These are phyloP conservation scores for Ophiostoma populinum DNA, from an alignment of 2,329 filamentous ascomycete genomes.

Conservation along the genomic window DNA sequence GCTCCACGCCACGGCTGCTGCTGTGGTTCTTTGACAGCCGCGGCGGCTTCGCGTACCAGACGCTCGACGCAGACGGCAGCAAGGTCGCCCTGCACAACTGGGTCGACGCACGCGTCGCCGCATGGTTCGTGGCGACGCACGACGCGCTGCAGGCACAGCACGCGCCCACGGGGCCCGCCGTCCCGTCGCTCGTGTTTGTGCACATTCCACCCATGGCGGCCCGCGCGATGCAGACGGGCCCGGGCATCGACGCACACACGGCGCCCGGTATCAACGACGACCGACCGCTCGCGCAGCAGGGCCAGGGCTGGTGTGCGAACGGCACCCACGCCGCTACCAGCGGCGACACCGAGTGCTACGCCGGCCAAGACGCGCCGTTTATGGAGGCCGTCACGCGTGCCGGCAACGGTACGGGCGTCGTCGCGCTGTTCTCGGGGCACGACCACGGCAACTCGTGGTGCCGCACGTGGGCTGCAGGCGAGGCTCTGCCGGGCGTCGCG, in stretches of 20 bases:
- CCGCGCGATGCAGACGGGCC: slow-evolving; percentile 13
- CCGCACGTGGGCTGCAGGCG: slow-evolving; percentile 17
- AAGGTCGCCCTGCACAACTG: slow-evolving; percentile 19
- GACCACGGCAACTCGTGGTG: slow-evolving; percentile 41
- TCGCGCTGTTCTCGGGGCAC: slow-evolving; percentile 39
- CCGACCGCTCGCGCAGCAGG: slow-evolving; percentile 16
- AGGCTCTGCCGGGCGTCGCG: slow-evolving; percentile 11
- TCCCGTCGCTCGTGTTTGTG: slow-evolving; percentile 31
- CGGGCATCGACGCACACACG: slow-evolving; percentile 12
- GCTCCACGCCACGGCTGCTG: slow-evolving; percentile 19
- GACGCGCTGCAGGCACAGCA: slow-evolving; percentile 15
- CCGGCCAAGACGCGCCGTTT: slow-evolving; percentile 33
- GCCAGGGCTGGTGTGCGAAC: slow-evolving; percentile 17
- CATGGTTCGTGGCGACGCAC: slow-evolving; percentile 26
- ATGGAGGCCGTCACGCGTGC: slow-evolving; percentile 36
- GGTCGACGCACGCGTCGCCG: slow-evolving; percentile 25
- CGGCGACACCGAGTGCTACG: slow-evolving; percentile 19
- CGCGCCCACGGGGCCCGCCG: slow-evolving; percentile 7
- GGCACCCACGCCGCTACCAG: slow-evolving; percentile 14
- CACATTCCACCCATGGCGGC: slow-evolving; percentile 26
- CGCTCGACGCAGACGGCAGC: slow-evolving; percentile 8
- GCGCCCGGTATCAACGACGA: slow-evolving; percentile 21
- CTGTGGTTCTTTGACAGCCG: slow-evolving; percentile 47
- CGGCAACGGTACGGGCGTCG: slow-evolving; percentile 28
- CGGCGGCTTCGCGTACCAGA: slow-evolving; percentile 27